phyloP scores from a whole-genome alignment of 148 eudicot species.

The Hydrangea macrophylla region DNA sequence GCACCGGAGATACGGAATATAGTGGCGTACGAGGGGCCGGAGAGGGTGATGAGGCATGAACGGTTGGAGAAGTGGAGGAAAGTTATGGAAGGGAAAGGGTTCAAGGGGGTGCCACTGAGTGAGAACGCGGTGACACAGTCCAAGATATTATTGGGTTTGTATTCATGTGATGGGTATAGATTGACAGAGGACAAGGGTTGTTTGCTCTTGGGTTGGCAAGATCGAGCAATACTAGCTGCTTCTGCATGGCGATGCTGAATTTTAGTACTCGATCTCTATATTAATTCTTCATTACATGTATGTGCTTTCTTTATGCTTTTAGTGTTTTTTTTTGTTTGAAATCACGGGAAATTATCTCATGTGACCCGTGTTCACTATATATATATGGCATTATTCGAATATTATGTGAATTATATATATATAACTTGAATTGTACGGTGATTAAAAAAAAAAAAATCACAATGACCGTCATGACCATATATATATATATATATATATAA shows the following conservation, averaged over 20 bases:
- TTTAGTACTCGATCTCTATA: background rate
- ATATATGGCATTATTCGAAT: no score
- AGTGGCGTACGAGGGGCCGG: constrained; percentile 26
- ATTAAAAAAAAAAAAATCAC: no score
- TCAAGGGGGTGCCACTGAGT: constrained; percentile 26
- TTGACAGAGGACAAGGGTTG: constrained; percentile 34
- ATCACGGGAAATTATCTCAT: no score
- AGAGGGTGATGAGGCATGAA: constrained; percentile 28
- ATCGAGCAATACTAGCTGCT: constrained; percentile 28
- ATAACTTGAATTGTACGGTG: no score
- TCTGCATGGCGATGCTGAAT: constrained; percentile 33
- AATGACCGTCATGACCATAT: no score
- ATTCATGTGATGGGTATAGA: constrained; percentile 33
- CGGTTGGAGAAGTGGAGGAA: constrained; percentile 33
- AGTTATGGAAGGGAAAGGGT: constrained; percentile 30
- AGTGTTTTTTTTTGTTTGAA: no score
- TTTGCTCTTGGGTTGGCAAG: constrained; percentile 31
- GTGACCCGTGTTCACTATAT: no score
- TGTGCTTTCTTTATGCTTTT: background rate
- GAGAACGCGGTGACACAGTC: constrained; percentile 31
- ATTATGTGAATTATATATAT: no score
- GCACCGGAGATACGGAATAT: constrained; percentile 38
- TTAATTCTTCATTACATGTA: no score
- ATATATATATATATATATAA: no score
- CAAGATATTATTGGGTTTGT: constrained; percentile 21